Conservation (phyloP, 2,329 filamentous ascomycete genomes). For the Gaeumannomyces tritici region DNA sequence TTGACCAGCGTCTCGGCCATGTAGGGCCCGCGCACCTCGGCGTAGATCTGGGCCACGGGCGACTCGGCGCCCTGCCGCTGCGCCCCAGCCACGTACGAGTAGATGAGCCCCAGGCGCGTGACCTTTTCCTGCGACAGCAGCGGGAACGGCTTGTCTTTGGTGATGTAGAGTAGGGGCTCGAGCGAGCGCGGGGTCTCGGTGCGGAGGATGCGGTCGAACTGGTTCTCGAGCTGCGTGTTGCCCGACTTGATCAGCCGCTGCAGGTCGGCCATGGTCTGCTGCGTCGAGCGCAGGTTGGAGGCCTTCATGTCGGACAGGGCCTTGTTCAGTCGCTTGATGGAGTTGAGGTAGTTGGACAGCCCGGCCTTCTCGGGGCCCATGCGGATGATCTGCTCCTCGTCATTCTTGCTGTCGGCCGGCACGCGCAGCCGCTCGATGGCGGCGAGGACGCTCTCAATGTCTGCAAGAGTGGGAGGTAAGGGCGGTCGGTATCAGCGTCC, state of each 20-base stretch:
- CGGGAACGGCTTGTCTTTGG: constrained; percentile 80
- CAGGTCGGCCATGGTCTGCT: constrained; percentile 76
- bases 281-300: constrained; percentile 87
- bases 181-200: constrained; percentile 70
- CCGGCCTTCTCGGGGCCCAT: constrained; percentile 77
- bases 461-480: constrained; percentile 25
- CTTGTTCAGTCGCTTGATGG: constrained; percentile 79
- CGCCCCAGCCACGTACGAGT: constrained; percentile 61
- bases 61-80: constrained; percentile 48
- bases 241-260: constrained; percentile 68
- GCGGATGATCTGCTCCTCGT: constrained; percentile 85
- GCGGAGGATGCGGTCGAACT: constrained; percentile 69
- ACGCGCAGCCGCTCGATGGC: constrained; percentile 84
- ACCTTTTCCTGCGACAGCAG: constrained; percentile 67
- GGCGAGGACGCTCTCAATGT: constrained; percentile 76
- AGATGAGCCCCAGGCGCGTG: constrained; percentile 69
- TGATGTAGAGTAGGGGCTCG: constrained; percentile 87
- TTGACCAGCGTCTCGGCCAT: constrained; percentile 76
- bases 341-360: constrained; percentile 75
- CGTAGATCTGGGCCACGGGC: constrained; percentile 72
- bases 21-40: constrained; percentile 79
- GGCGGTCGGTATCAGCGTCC: too few relatives aligned
- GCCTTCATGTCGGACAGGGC: constrained; percentile 76
- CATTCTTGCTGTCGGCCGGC: constrained; percentile 84
- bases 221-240: constrained; percentile 71